These are phyloP conservation scores for Wallacemonas collosoma DNA, from an alignment of 208 protist species.

Conservation along the genomic window DNA sequence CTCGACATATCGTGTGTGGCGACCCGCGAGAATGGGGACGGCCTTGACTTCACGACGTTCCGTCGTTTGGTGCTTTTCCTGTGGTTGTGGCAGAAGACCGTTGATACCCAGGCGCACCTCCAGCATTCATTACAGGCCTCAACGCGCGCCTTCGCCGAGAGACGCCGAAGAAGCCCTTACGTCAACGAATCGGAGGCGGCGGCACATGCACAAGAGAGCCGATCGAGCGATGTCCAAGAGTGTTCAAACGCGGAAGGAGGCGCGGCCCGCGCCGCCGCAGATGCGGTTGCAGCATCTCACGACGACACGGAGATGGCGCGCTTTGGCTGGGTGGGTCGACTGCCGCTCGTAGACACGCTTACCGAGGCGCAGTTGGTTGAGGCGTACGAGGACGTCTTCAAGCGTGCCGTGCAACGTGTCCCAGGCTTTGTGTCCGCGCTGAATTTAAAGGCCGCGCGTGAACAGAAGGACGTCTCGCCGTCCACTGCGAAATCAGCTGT, in stretches of 20 bases:
- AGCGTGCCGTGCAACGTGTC: slow-evolving; percentile 29
- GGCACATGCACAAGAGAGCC: background rate
- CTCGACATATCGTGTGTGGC: background rate
- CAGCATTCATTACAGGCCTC: background rate
- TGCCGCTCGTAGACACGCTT: slow-evolving; percentile 47
- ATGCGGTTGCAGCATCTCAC: background rate
- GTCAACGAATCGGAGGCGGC: background rate
- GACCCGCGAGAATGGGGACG: background rate
- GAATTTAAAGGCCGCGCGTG: background rate
- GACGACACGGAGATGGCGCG: slow-evolving; percentile 2
- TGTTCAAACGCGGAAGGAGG: no score
- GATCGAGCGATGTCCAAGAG: no score
- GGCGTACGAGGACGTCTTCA: slow-evolving; percentile 38
- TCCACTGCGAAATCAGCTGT: background rate
- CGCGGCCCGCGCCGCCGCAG: no score
- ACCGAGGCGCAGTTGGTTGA: slow-evolving; percentile 37
- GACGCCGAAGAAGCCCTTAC: background rate
- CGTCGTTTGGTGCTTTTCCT: slow-evolving; percentile 64
- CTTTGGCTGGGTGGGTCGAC: slow-evolving; percentile 27
- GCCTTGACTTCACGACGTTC: slow-evolving; percentile 63
- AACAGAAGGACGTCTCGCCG: background rate
- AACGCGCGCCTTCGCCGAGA: slow-evolving; percentile 9
- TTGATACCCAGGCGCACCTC: background rate
- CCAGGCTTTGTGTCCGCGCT: slow-evolving; percentile 24
- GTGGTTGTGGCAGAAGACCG: slow-evolving; percentile 34